Base-by-base conservation (phyloP, 2,329 filamentous ascomycete genomes). In the Rhytidhysteron rufulum region DNA sequence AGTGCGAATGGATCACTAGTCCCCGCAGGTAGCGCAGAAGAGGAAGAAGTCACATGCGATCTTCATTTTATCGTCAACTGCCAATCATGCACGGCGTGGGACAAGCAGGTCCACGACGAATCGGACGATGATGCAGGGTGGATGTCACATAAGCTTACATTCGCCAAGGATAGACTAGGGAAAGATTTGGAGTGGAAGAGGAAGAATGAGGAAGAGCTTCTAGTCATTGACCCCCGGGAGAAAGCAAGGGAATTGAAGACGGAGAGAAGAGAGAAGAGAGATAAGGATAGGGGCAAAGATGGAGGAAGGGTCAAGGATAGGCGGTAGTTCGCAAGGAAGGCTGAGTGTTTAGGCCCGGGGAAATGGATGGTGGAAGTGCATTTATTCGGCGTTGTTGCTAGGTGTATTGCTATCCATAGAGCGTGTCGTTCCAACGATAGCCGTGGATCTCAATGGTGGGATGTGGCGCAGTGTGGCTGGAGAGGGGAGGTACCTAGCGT, bases 61-160 rank as follows among this genome's bases (percentile, higher is more conserved):
- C 70, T 98, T 25, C 93, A 98, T 63, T 98, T 97, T 65, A 94
- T 98, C 48, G 86, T 86, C 35, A 87, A 94, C 55, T 98, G 93
- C 64, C 88, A 95, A 60, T 95, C 88, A 32, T 97, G 93, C 64
- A 82, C 80, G 43, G 79, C 84, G 0, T 95, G 90, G 88, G 86
- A 94, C 16, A 82, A 86, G 48, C 83, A 80, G 19, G 72, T 80
- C 39, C 72, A 78, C 29, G 76, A 74, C 24, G 80, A 83, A 38
- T 81, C 78, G 25, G 67, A 69, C 3, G 70, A 73, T 13, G 72
- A 74, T 37, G 74, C 78, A 35, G 83, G 82, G 6, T 97, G 91
- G 90, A 87, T 96, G 81, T 80, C 80, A 4, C 91, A 97, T 63
- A 75, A 80, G 8, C 73, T 98, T 25, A 87, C 79, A 33, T 97